phyloP scores from a whole-genome alignment of 1,139 yeast species.

The Lodderomyces pseudojiufengensis region DNA sequence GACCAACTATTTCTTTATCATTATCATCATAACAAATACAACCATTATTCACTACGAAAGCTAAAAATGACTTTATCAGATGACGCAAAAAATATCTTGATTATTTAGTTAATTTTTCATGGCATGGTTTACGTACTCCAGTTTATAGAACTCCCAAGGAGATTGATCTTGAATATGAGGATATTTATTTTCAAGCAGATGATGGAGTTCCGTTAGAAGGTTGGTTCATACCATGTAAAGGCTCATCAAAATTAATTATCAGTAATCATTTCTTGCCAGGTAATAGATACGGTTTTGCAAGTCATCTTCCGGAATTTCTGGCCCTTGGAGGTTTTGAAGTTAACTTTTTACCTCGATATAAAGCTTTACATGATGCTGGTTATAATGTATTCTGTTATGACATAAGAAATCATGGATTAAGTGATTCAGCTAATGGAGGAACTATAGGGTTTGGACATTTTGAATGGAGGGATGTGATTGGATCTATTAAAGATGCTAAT shows the following conservation, averaged over 20 bases:
- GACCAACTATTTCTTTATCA: too few species aligned
- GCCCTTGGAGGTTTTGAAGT: slow-evolving; percentile 4
- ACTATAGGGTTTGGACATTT: slow-evolving; percentile 1
- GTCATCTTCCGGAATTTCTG: slow-evolving; percentile 1
- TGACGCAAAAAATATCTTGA: not conserved
- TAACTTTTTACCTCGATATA: slow-evolving; percentile 3
- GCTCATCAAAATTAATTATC: slow-evolving; percentile 1
- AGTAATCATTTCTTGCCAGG: slow-evolving; percentile 5
- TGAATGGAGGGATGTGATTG: slow-evolving; percentile 4
- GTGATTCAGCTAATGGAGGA: slow-evolving; percentile 3
- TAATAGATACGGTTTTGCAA: slow-evolving; percentile 3
- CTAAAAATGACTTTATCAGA: too few species aligned
- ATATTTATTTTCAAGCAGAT: slow-evolving; percentile 1
- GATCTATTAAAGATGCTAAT: slow-evolving; percentile 3
- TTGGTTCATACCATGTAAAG: slow-evolving; percentile 3
- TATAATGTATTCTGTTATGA: slow-evolving; percentile 4
- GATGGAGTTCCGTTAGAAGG: slow-evolving; percentile 4
- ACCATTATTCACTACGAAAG: too few species aligned
- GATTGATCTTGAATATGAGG: slow-evolving; percentile 2
- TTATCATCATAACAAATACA: too few species aligned
- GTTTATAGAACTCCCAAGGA: slow-evolving; percentile 2
- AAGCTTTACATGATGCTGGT: slow-evolving; percentile 4
- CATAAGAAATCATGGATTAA: slow-evolving; percentile 3
- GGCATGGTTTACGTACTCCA: slow-evolving; percentile 3
- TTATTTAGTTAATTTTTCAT: slow-evolving; percentile 3